These are phyloP conservation scores for Neurospora sp. DNA, from an alignment of 495 filamentous ascomycete genomes.

Conservation along the genomic window DNA sequence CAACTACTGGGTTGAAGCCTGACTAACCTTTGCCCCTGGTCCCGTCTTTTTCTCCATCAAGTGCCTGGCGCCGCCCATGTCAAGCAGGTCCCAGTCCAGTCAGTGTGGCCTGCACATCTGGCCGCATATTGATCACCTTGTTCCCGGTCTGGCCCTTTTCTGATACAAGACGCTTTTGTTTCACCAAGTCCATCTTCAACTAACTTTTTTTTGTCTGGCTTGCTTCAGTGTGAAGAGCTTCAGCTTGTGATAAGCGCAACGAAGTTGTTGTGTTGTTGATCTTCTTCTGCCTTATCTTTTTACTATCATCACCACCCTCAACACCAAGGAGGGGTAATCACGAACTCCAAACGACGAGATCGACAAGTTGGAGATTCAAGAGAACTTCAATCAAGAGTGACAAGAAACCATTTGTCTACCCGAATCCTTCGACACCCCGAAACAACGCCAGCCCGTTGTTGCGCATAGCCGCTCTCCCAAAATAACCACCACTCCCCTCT, in stretches of 20 bases:
- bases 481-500: neutral
- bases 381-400: neutral
- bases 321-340: slow-evolving; percentile 5
- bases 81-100: slow-evolving; percentile 2
- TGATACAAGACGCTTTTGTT: slow-evolving; percentile 5
- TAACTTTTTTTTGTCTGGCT: neutral
- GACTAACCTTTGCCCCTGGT: neutral
- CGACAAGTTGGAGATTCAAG: neutral
- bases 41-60: neutral
- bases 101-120: slow-evolving; percentile 20
- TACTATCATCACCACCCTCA: neutral
- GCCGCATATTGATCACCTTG: slow-evolving; percentile 27
- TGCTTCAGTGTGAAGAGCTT: neutral
- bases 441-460: neutral
- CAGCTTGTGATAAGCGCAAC: neutral
- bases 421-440: slow-evolving; percentile 5
- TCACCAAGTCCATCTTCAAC: slow-evolving; percentile 1
- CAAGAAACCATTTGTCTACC: neutral
- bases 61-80: slow-evolving; percentile 1
- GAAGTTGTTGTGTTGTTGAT: neutral
- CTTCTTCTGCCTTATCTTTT: neutral
- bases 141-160: slow-evolving; percentile 8
- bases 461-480: neutral
- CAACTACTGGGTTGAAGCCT: slow-evolving; percentile 1
- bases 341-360: neutral